Percentiles rank a stretch among this genome's conserved stretches.
Evolutionary conservation across 306 rosid species (phyloP).

Genomic region (Cucumis melo): DNA sequence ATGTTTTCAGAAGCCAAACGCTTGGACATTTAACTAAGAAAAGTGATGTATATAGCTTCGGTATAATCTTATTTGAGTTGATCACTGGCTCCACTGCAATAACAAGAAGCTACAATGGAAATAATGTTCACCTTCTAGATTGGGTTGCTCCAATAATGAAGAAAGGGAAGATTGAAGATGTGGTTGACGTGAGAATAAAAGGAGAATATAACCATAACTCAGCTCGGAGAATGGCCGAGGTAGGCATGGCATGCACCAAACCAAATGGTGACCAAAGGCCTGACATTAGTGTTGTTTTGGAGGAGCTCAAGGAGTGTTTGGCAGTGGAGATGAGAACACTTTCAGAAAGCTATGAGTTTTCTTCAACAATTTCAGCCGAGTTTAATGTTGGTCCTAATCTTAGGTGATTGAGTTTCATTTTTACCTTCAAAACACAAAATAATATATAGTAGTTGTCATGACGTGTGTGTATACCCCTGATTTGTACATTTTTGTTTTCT

Average conservation of each 20-base stretch:
- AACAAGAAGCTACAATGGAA: not conserved
- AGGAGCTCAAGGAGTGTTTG: slow-evolving; percentile 12
- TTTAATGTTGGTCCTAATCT: not conserved
- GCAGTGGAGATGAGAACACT: not conserved
- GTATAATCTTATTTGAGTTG: slow-evolving; percentile 25
- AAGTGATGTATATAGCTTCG: slow-evolving; percentile 25
- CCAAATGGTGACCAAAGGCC: not conserved
- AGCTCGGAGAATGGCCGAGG: slow-evolving; percentile 16
- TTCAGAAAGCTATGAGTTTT: not conserved
- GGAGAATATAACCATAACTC: slow-evolving; percentile 11
- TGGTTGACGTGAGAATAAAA: slow-evolving; percentile 17
- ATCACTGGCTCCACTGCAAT: slow-evolving; percentile 13
- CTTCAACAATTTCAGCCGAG: not conserved
- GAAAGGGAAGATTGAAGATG: slow-evolving; percentile 10
- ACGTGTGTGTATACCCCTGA: too few relatives aligned
- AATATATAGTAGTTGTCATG: too few relatives aligned
- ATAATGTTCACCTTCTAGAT: slow-evolving; percentile 7
- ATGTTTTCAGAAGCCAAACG: not conserved
- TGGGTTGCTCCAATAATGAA: slow-evolving; percentile 16
- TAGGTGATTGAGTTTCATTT: not conserved
- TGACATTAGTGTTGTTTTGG: slow-evolving; percentile 7
- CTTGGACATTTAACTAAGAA: not conserved
- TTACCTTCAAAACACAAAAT: too few relatives aligned
- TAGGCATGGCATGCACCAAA: slow-evolving; percentile 9
- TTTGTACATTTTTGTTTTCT: too few relatives aligned